Evolutionary conservation across 352 stramenopile species (phyloP).

Genomic region (Phytophthora sojae): DNA sequence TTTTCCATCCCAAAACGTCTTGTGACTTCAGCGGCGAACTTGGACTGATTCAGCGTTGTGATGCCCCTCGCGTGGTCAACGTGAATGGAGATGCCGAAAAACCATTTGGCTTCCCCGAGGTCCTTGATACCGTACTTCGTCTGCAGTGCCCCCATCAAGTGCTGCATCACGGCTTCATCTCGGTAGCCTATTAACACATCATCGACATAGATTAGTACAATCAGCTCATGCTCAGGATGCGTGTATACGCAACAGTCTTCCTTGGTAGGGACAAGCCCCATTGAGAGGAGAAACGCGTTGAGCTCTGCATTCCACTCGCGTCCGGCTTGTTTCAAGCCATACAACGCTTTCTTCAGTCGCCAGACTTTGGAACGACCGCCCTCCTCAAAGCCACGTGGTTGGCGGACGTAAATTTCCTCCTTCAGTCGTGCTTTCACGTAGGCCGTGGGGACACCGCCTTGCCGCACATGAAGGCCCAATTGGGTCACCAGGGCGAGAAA

Average conservation of each 20-base stretch:
- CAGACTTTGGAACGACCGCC: slow-evolving; percentile 6
- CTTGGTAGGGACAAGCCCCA: not conserved
- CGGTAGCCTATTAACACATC: slow-evolving; percentile 20
- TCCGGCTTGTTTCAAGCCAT: slow-evolving; percentile 23
- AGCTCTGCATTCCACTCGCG: not conserved
- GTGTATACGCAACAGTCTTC: slow-evolving; percentile 10
- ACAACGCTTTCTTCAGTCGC: slow-evolving; percentile 18
- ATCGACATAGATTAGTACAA: slow-evolving; percentile 17
- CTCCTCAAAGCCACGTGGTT: slow-evolving; percentile 17
- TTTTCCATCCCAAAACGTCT: slow-evolving; percentile 9
- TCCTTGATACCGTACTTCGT: slow-evolving; percentile 5
- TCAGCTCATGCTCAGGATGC: not conserved
- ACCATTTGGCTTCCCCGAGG: not conserved
- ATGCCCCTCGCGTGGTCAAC: not conserved
- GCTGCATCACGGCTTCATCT: not conserved
- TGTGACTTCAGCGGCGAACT: not conserved
- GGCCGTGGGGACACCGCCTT: slow-evolving; percentile 16
- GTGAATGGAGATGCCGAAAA: not conserved
- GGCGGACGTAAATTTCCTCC: slow-evolving; percentile 2
- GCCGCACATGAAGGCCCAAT: not conserved
- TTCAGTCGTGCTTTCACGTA: slow-evolving; percentile 21
- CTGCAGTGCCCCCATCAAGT: not conserved
- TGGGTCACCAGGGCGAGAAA: slow-evolving; percentile 7
- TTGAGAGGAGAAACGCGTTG: not conserved
- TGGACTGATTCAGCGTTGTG: slow-evolving; percentile 1